phyloP scores from a whole-genome alignment of 2,329 filamentous ascomycete genomes.

The Alternaria angustiovoidea region DNA sequence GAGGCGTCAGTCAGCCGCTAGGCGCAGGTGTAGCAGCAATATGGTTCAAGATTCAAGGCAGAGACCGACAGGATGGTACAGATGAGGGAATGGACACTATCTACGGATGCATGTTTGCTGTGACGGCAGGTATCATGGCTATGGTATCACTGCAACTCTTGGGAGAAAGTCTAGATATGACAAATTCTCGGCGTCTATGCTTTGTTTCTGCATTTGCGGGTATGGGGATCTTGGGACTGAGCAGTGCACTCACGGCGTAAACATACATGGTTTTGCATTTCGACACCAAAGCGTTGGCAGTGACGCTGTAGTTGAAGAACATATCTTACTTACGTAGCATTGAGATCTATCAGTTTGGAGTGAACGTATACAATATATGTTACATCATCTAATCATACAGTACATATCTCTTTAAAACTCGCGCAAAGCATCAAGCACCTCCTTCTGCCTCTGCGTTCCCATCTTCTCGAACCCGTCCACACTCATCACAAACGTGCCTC shows the following conservation, averaged over 20 bases:
- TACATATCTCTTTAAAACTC: constrained; percentile 28
- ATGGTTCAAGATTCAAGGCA: constrained; percentile 79
- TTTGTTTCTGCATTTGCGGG: constrained; percentile 83
- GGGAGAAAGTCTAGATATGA: constrained; percentile 82
- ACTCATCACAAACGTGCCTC: constrained; percentile 79
- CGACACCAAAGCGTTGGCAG: not conserved
- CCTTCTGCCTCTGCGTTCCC: constrained; percentile 66
- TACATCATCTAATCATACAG: not conserved
- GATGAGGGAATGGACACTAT: constrained; percentile 65
- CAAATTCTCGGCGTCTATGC: constrained; percentile 79
- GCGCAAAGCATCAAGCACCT: constrained; percentile 55
- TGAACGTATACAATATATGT: not conserved
- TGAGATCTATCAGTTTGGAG: not conserved
- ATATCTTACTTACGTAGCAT: not conserved
- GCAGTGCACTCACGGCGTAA: constrained; percentile 80
- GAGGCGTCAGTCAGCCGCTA: constrained; percentile 85
- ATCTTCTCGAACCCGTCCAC: constrained; percentile 76
- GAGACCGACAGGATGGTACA: constrained; percentile 51
- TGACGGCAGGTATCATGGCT: constrained; percentile 93
- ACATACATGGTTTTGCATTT: not conserved
- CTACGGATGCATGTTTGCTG: constrained; percentile 85
- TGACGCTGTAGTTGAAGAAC: not conserved
- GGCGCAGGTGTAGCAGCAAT: constrained; percentile 84
- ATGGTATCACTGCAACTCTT: constrained; percentile 91
- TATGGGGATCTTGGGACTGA: constrained; percentile 87